Percentiles rank a stretch among this genome's conserved stretches.
phyloP scores from a whole-genome alignment of 305 asterid genomes.

The Fraxinus ornus region DNA sequence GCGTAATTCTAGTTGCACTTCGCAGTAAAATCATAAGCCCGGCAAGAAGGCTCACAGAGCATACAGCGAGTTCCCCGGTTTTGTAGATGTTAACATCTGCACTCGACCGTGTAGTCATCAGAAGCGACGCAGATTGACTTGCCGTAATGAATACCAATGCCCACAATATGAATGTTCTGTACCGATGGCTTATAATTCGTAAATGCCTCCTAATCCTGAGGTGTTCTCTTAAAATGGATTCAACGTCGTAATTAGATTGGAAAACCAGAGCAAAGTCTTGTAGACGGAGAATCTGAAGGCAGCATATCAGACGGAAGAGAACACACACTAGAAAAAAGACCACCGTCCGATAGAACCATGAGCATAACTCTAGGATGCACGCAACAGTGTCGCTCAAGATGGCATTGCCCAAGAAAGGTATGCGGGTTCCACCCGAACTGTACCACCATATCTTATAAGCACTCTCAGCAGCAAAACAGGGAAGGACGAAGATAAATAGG shows the following conservation, averaged over 20 bases:
- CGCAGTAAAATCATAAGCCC: conserved; percentile 70
- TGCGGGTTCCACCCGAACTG: conserved; percentile 72
- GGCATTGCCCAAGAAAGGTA: conserved; percentile 78
- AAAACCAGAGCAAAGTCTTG: conserved; percentile 80
- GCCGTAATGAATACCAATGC: conserved; percentile 63
- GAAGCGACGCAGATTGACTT: conserved; percentile 74
- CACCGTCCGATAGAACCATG: conserved; percentile 79
- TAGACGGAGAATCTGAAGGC: conserved; percentile 83
- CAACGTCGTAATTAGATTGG: conserved; percentile 62
- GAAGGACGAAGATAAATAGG: conserved; percentile 68
- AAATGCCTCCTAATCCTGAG: conserved; percentile 81
- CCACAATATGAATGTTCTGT: conserved; percentile 61
- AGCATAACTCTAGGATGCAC: conserved; percentile 71
- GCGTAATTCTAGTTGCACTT: conserved; percentile 83
- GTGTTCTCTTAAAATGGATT: conserved; percentile 72
- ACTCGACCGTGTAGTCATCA: conserved; percentile 60
- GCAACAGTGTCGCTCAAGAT: conserved; percentile 73
- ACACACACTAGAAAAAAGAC: conserved; percentile 85
- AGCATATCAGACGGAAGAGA: conserved; percentile 82
- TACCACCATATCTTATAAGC: conserved; percentile 93
- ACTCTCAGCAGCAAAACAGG: conserved; percentile 78
- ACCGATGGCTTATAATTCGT: conserved; percentile 81
- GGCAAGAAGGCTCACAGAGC: conserved; percentile 78
- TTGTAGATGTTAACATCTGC: conserved; percentile 56
- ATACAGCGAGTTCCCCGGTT: conserved; percentile 82